Percentiles rank a stretch among this genome's conserved stretches.
These are phyloP conservation scores for Lasiodiplodia theobromae DNA, from an alignment of 2,329 filamentous ascomycete species.

Conservation along the genomic window DNA sequence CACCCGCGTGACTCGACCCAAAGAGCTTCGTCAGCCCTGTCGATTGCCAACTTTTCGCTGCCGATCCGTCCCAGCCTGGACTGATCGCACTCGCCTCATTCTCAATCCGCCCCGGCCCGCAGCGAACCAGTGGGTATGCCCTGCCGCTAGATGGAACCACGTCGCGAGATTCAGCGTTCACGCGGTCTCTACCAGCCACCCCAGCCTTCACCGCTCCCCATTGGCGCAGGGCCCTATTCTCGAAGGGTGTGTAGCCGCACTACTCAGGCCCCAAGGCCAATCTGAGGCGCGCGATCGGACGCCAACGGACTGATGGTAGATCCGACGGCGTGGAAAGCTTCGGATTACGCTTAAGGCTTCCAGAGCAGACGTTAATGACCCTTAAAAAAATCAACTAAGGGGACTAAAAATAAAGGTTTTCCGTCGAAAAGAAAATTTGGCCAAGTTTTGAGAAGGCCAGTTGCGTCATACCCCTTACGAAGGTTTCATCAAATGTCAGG, in stretches of 20 bases:
- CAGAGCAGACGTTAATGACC: background rate
- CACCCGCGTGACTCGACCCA: conserved; percentile 13
- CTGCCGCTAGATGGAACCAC: conserved; percentile 7
- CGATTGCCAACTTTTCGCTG: background rate
- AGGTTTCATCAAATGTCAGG: background rate
- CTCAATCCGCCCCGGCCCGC: conserved; percentile 20
- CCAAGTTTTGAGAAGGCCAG: background rate
- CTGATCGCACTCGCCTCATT: conserved; percentile 13
- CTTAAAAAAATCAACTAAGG: background rate
- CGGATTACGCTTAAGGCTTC: background rate
- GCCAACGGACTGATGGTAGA: background rate
- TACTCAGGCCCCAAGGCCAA: background rate
- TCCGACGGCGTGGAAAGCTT: background rate
- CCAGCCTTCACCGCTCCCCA: conserved; percentile 3
- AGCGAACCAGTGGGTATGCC: conserved; percentile 13
- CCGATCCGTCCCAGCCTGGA: background rate
- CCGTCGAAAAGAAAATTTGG: background rate
- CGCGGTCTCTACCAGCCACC: background rate
- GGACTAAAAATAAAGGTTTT: background rate
- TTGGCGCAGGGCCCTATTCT: background rate
- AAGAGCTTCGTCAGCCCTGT: conserved; percentile 4
- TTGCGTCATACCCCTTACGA: background rate
- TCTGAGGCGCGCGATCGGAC: background rate
- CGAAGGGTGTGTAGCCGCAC: conserved; percentile 1
- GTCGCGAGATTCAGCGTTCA: background rate